Evolutionary conservation across 805 yeast species (phyloP).

Genomic region (Candida chilensis): DNA sequence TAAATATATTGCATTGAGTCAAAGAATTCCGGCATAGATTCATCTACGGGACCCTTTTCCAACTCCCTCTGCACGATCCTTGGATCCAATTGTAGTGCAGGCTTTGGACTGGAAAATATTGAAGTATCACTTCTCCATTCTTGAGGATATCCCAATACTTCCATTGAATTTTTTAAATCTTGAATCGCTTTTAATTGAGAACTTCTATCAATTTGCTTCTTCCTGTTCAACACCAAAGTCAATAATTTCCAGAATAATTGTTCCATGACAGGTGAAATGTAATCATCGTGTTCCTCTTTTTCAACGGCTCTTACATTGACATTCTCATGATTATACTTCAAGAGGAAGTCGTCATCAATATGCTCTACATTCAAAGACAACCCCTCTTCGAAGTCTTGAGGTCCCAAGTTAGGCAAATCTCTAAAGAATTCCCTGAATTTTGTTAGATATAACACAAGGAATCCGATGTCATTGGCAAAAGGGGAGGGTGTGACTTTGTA

Average conservation of each 20-base stretch:
- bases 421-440: conserved; percentile 17
- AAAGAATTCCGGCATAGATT: conserved; percentile 1
- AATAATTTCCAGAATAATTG: conserved; percentile 18
- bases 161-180: conserved; percentile 19
- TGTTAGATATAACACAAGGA: conserved; percentile 18
- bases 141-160: conserved; percentile 20
- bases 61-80: conserved; percentile 3
- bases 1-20: conserved; percentile 4
- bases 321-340: neutral
- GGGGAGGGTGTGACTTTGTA: conserved; percentile 6
- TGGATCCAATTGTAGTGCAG: neutral
- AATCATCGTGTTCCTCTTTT: neutral
- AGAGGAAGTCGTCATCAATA: no score
- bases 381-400: conserved; percentile 26
- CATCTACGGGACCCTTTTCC: conserved; percentile 12
- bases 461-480: conserved; percentile 21
- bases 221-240: conserved; percentile 25
- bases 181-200: conserved; percentile 17
- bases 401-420: conserved; percentile 16
- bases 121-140: conserved; percentile 23
- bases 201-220: conserved; percentile 14
- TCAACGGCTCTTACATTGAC: neutral
- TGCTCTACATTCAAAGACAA: conserved; percentile 11
- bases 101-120: conserved; percentile 1
- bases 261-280: conserved; percentile 21